Base-by-base conservation (phyloP, 495 filamentous ascomycete genomes). In the Parachaetomium inaequale region DNA sequence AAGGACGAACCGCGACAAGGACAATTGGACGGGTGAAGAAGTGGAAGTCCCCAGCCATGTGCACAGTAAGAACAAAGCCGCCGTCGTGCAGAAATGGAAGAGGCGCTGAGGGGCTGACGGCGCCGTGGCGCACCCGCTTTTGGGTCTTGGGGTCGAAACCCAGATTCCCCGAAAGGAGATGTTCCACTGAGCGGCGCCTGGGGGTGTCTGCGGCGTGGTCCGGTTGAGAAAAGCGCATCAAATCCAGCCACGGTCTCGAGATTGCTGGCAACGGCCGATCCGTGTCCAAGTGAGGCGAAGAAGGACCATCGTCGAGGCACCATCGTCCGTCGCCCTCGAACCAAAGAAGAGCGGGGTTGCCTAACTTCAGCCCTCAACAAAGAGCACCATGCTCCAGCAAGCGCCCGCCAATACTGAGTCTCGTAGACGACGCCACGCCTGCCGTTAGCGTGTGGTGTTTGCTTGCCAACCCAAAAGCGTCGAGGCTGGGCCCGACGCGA, bases 391-490 rank as follows among this genome's bases (percentile, higher is more conserved):
- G 36, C 36, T 15, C 36, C 25, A 49, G 45, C 45, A n/a, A n/a
- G 23, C 51, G 7, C 31, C 19, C n/a, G 23, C 21, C 52, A 26
- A 55, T 38, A 26, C 50, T 15, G 19, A 23, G 28, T 28, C 50
- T 19, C 10, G 21, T 29, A 10, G 3, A 53, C 6, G 15, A 57
- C 36, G 54, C 54, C 54, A 57, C 54, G 11, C 36, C 10, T 40
- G n/a, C 36, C 3, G 4, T 15, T 40, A 40, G 52, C n/a, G 12
- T 6, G 3, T 7, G 54, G 11, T 45, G 40, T 46, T 57, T 57
- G 54, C 40, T 57, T 45, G 2, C 54, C 40, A 7, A 57, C 12
- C 54, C 40, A 7, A 57, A 57, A 57, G 26, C 54, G 40, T 45
- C 36, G n/a, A 12, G 12, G 53, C 3, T 19, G 52, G 21, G 40